These are phyloP conservation scores for Picea glauca DNA, from an alignment of 75 land plant genomes.

Conservation along the genomic window DNA sequence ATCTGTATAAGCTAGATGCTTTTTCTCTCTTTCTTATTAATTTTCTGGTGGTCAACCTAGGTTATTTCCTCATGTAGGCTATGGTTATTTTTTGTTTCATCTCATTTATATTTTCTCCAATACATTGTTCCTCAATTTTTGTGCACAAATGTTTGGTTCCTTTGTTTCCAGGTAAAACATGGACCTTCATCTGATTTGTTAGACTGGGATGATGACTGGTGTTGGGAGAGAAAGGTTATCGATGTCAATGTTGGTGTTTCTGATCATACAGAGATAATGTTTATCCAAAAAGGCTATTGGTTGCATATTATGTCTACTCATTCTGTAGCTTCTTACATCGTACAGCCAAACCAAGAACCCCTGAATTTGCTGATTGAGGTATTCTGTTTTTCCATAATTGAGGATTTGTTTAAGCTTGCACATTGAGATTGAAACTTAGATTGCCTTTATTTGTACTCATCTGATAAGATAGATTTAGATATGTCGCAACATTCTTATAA, in stretches of 20 bases:
- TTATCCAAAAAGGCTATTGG: constrained; percentile 88
- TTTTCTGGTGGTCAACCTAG: neutral
- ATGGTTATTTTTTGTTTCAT: neutral
- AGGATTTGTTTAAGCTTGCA: neutral
- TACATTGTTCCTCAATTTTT: neutral
- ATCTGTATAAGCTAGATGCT: too few species aligned
- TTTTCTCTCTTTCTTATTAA: neutral
- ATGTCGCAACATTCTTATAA: neutral
- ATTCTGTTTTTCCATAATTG: neutral
- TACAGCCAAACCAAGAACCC: constrained; percentile 37
- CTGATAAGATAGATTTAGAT: neutral
- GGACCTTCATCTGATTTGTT: constrained; percentile 15
- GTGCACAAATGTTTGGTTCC: neutral
- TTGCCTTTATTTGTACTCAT: neutral
- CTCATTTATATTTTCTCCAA: neutral
- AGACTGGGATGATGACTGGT: constrained; percentile 72
- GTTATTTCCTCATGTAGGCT: too few species aligned
- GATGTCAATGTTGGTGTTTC: constrained; percentile 65
- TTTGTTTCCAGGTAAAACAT: constrained; percentile 50
- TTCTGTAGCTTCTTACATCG: constrained; percentile 48
- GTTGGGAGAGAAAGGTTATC: constrained; percentile 73
- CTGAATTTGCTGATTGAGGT: constrained; percentile 68
- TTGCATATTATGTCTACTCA: constrained; percentile 72
- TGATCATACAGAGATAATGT: constrained; percentile 48
- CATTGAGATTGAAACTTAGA: neutral